phyloP scores from a whole-genome alignment of 163 green algal species.

The Scenedesmus sp. region DNA sequence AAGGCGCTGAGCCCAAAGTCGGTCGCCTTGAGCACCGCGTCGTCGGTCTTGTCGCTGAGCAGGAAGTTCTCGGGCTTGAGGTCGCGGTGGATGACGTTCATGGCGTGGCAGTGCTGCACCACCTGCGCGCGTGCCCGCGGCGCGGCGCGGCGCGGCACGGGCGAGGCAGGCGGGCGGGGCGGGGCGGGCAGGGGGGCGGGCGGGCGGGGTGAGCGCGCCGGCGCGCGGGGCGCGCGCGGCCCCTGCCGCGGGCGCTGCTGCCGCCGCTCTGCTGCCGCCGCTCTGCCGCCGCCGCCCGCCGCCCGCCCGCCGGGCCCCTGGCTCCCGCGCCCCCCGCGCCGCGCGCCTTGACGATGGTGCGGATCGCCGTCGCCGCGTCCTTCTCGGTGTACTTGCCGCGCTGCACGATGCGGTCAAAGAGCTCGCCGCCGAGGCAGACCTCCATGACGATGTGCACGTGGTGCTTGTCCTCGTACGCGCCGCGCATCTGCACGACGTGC shows the following conservation, averaged over 20 bases:
- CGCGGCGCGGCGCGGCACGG: too few relatives aligned
- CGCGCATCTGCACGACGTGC: constrained; percentile 90
- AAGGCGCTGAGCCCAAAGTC: constrained; percentile 87
- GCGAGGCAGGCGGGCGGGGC: too few relatives aligned
- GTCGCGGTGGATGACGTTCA: constrained; percentile 91
- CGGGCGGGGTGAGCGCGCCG: too few relatives aligned
- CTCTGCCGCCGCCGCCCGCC: too few relatives aligned
- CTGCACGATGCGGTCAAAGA: constrained; percentile 89
- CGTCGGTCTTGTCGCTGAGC: constrained; percentile 54
- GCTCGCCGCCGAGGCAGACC: constrained; percentile 84
- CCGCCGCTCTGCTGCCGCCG: not conserved
- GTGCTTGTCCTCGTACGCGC: constrained; percentile 92
- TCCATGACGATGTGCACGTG: constrained; percentile 98
- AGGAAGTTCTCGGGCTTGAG: constrained; percentile 91
- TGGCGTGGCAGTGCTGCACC: constrained; percentile 91
- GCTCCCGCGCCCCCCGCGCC: too few relatives aligned
- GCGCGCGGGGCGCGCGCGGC: too few relatives aligned
- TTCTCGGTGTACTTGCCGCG: constrained; percentile 84
- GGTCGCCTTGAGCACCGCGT: constrained; percentile 73
- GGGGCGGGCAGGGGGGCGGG: too few relatives aligned
- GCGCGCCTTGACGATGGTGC: constrained; percentile 73
- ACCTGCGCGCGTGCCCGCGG: constrained; percentile 61
- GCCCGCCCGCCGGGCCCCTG: too few relatives aligned
- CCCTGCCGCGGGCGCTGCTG: not conserved
- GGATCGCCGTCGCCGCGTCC: constrained; percentile 81